Base-by-base conservation (phyloP, 2,329 filamentous ascomycete species). In the Xylariomycetidae sp. region DNA sequence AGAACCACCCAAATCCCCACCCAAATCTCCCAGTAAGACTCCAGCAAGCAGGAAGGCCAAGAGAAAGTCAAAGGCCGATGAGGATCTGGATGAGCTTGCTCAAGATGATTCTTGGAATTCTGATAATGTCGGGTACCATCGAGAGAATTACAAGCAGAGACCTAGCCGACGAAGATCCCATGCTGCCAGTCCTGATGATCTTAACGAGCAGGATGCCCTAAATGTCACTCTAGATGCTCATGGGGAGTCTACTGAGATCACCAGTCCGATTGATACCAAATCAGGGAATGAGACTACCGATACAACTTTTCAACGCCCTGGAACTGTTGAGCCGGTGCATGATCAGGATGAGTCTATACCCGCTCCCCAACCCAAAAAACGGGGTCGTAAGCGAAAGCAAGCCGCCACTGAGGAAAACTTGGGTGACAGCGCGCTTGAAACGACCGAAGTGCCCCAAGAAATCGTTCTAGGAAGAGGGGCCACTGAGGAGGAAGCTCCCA, bases 351-450 rank as follows among this genome's bases (percentile, higher is more conserved):
- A 49, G n/a, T 20, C 27, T 12, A 31, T 30, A 20, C 34, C 40
- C 11, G 30, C 34, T 19, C 27, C 27, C n/a, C 41, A 33, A 25
- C 48, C 49, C 3, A 57, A 53, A 40, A 56, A 53, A 33, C 51
- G 52, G 15, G 53, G 54, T 5, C 53, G 54, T 11, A 56, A 55
- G 44, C 57, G 51, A 38, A 57, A 57, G 31, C 47, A 50, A 18
- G 36, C 32, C 12, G 31, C 30, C 10, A 23, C 18, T 10, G 48
- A 48, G 22, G 31, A 36, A 6, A n/a, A n/a, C n/a, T n/a, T n/a
- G n/a, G n/a, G n/a, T n/a, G n/a, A n/a, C n/a, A n/a, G n/a, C n/a
- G n/a, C n/a, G n/a, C n/a, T n/a, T n/a, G n/a, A n/a, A n/a, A n/a
- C n/a, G n/a, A n/a, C n/a, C n/a, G n/a, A n/a, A n/a, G n/a, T n/a